phyloP scores from a whole-genome alignment of 2,329 filamentous ascomycete species.

The Ophiostoma piceae region DNA sequence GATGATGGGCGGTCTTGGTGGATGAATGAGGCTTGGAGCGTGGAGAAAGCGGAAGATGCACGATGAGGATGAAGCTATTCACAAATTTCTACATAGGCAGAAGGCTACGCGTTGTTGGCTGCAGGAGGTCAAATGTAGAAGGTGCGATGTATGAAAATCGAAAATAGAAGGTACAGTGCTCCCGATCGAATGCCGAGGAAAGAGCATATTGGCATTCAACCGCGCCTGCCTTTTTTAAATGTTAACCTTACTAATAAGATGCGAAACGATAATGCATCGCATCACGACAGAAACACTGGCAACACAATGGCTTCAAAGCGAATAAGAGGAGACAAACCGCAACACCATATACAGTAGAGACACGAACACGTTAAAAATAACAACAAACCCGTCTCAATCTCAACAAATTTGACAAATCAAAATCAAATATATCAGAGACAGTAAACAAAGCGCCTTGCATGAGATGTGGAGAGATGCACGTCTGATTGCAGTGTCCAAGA shows the following conservation, averaged over 20 bases:
- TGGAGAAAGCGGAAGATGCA: not conserved
- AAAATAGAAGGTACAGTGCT: not conserved
- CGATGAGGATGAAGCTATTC: not conserved
- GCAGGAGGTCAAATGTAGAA: not conserved
- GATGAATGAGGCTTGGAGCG: not conserved
- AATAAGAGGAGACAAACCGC: not conserved
- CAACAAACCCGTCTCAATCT: not conserved
- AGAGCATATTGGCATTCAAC: not conserved
- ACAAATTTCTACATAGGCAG: not conserved
- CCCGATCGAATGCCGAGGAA: not conserved
- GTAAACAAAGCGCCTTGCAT: slow-evolving; percentile 4
- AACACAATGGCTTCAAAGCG: not conserved
- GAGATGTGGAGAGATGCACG: slow-evolving; percentile 7
- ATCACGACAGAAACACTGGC: slow-evolving; percentile 2
- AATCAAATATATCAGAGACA: not conserved
- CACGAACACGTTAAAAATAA: not conserved
- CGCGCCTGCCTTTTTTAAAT: not conserved
- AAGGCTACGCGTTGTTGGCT: not conserved
- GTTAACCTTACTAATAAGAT: too few relatives aligned
- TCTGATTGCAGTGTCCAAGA: slow-evolving; percentile 1
- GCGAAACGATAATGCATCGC: not conserved
- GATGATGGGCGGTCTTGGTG: not conserved
- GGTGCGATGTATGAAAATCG: not conserved
- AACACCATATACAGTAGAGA: not conserved
- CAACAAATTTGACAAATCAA: not conserved